These are phyloP conservation scores for Berberis vulgaris DNA, from an alignment of 164 flowering plant species.

Conservation along the genomic window DNA sequence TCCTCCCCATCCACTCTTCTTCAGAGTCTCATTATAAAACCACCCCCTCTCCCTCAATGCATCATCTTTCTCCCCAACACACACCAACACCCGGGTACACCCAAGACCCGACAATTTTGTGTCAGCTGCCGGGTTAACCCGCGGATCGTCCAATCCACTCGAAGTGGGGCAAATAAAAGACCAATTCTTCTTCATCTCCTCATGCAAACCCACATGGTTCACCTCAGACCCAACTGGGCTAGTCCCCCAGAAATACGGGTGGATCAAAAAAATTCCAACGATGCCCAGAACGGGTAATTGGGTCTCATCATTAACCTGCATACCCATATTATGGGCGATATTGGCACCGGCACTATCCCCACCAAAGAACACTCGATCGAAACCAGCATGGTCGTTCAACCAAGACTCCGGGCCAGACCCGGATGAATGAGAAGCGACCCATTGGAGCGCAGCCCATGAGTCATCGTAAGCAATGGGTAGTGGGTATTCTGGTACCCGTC, in stretches of 20 bases:
- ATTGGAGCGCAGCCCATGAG: constrained; percentile 28
- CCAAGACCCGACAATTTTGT: not conserved
- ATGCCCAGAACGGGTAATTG: constrained; percentile 2
- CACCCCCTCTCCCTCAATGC: no score
- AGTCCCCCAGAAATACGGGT: constrained; percentile 9
- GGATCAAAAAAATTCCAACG: constrained; percentile 5
- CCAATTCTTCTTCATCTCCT: not conserved
- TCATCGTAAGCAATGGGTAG: constrained; percentile 37
- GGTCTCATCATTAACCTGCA: not conserved
- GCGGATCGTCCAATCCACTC: constrained; percentile 9
- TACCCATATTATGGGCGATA: constrained; percentile 9
- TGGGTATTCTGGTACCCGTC: constrained; percentile 30
- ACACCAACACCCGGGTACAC: no score
- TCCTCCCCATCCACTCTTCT: no score
- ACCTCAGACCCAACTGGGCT: constrained; percentile 1
- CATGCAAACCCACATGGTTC: not conserved
- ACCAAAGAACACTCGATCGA: constrained; percentile 21
- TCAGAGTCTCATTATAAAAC: no score
- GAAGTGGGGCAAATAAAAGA: not conserved
- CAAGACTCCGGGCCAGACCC: constrained; percentile 11
- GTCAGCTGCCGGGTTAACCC: constrained; percentile 6
- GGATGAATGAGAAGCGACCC: constrained; percentile 23
- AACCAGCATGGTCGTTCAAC: constrained; percentile 21
- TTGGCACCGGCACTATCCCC: constrained; percentile 41
- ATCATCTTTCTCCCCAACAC: not conserved